phyloP scores from a whole-genome alignment of 345 rosid genomes.

The Hibiscus tridactylites region DNA sequence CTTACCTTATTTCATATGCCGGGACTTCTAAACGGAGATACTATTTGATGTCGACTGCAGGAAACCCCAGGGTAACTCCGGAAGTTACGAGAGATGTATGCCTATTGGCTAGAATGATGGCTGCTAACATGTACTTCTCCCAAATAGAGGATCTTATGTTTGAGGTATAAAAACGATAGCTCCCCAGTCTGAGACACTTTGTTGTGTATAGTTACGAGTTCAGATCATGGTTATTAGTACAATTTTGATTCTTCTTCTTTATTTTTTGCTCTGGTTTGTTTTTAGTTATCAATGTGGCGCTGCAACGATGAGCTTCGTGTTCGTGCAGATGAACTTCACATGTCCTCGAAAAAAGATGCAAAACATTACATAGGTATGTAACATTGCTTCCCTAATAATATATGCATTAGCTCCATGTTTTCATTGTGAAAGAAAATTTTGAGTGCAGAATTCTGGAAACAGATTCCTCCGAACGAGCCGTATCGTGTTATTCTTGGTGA shows the following conservation, averaged over 20 bases:
- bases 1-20: neutral
- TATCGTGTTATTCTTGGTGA: slow-evolving; percentile 91
- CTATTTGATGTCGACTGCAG: slow-evolving; percentile 28
- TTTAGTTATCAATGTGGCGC: slow-evolving; percentile 98
- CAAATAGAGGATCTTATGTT: slow-evolving; percentile 99
- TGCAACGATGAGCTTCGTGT: slow-evolving; percentile 83
- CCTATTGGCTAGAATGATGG: slow-evolving; percentile 98
- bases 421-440: neutral
- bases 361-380: slow-evolving; percentile 87
- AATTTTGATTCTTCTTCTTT: neutral
- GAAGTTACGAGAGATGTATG: slow-evolving; percentile 98
- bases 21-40: neutral
- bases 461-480: slow-evolving; percentile 79
- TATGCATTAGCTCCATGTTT: neutral
- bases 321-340: slow-evolving; percentile 72
- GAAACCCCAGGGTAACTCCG: slow-evolving; percentile 98
- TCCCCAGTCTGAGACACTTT: neutral
- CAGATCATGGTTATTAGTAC: neutral
- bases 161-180: slow-evolving; percentile 45
- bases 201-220: neutral
- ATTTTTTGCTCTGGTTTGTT: slow-evolving; percentile 6
- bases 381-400: neutral
- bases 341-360: slow-evolving; percentile 64
- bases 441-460: slow-evolving; percentile 90
- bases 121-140: slow-evolving; percentile 91